Evolutionary conservation across 2,329 filamentous ascomycete species (phyloP), one percentile per base, ranked within the genome.

Genomic region (Berkeleyomyces rouxiae): DNA sequence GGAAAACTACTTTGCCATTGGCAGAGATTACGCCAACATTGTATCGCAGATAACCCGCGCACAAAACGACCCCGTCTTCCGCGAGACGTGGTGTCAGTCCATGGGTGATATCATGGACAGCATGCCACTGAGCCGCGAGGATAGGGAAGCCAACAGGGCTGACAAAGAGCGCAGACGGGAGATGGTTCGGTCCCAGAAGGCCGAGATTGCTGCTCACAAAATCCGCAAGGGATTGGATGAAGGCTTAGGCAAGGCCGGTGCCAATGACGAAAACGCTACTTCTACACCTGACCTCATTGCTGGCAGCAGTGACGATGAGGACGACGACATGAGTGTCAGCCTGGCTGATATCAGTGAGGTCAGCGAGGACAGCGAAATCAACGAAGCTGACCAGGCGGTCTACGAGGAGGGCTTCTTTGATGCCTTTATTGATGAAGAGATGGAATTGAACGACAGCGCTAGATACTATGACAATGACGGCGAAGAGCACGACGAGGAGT

Each of bases 381-480:
- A 55, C 33, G 51, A 55, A 36, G 51, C 36, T n/a, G 51, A 36
- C 51, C 51, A 55, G 36, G 37, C 13, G 13, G n/a, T 55, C 31
- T n/a, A 55, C 36, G 51, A 55, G 16, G 51, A 55, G 16, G 51
- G 51, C 51, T 55, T 55, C 51, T 55, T 55, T 31, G 23, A 9
- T 13, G 51, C 36, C 51, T n/a, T 31, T 36, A 55, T 55, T 31
- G 31, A 39, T 10, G 51, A 63, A 51, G 40, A 55, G 63, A 64
- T 43, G 53, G 44, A 39, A 53, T 67, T 63, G n/a, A 47, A 51
- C 10, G 47, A 53, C 60, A 37, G 36, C 37, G 39, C 23, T 23
- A 23, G 23, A 23, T 23, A 55, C 51, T 55, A 55, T 31, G 36
- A 55, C 51, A 55, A 55, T 55, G 51, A 39, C 7, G 51, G 7